A percentile compares a stretch with the other conserved stretches of the same genome.
Evolutionary conservation across 305 asterid genomes (phyloP).

Genomic region (Rubia occidens): DNA sequence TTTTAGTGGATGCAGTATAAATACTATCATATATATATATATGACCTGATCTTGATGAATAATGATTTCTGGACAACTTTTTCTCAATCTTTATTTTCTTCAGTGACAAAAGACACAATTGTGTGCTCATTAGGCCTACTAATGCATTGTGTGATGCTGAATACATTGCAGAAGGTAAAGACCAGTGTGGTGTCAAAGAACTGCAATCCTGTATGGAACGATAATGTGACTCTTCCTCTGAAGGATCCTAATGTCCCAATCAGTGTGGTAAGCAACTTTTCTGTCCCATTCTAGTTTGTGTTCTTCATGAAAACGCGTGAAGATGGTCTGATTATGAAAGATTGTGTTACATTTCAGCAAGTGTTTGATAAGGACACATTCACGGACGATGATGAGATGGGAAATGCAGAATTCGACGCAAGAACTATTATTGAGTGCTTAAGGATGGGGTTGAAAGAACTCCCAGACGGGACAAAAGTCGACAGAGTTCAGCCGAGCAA

Average conservation of each 20-base stretch:
- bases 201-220: conserved; percentile 76
- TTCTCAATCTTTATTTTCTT: no score
- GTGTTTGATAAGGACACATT: conserved; percentile 78
- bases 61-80: no score
- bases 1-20: no score
- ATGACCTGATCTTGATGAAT: no score
- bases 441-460: conserved; percentile 38
- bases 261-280: conserved; percentile 31
- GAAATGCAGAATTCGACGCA: conserved; percentile 46
- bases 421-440: conserved; percentile 39
- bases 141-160: conserved; percentile 4
- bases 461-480: conserved; percentile 55
- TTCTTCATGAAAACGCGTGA: not conserved
- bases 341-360: conserved; percentile 21
- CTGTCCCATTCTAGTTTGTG: not conserved
- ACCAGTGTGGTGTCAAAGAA: conserved; percentile 51
- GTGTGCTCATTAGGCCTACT: not conserved
- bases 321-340: not conserved
- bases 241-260: conserved; percentile 51
- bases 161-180: conserved; percentile 49
- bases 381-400: conserved; percentile 66
- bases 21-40: no score
- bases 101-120: no score
- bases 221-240: conserved; percentile 55
- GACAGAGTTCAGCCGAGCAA: conserved; percentile 42